Percentiles rank a stretch among this genome's conserved stretches.
These are phyloP conservation scores for Diaporthe longicolla DNA, from an alignment of 2,329 filamentous ascomycete species.

Conservation along the genomic window DNA sequence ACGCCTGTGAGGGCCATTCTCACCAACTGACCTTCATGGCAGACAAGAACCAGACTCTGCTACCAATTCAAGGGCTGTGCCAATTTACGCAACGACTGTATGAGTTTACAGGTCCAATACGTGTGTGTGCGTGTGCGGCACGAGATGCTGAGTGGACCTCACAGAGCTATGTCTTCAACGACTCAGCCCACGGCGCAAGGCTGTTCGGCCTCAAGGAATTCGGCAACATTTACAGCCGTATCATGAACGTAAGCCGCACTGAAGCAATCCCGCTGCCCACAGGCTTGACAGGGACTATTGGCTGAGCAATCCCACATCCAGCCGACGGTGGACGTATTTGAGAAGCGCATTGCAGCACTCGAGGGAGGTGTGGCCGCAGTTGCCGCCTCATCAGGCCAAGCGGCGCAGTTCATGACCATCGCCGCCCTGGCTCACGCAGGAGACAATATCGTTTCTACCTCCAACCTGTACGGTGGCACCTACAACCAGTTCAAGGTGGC, in stretches of 20 bases:
- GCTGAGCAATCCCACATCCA: conserved; percentile 51
- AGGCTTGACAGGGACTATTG: neutral
- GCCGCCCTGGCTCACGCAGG: conserved; percentile 86
- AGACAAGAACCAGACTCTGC: conserved; percentile 85
- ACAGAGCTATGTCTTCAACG: conserved; percentile 92
- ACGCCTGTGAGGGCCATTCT: neutral
- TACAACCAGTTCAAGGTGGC: conserved; percentile 98
- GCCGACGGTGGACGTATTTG: conserved; percentile 95
- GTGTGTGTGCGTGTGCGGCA: neutral
- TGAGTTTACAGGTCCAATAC: conserved; percentile 46
- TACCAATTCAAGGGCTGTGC: conserved; percentile 91
- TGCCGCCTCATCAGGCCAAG: conserved; percentile 87
- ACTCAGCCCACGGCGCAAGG: conserved; percentile 93
- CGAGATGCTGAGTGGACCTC: conserved; percentile 40
- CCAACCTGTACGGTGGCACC: conserved; percentile 93
- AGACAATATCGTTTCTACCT: conserved; percentile 93
- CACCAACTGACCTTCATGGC: conserved; percentile 37
- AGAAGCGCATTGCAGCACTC: conserved; percentile 95
- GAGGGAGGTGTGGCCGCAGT: conserved; percentile 92
- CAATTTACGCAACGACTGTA: conserved; percentile 93
- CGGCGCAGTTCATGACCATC: conserved; percentile 93
- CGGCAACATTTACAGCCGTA: conserved; percentile 97
- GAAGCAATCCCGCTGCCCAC: neutral
- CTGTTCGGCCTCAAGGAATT: conserved; percentile 97
- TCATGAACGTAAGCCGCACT: conserved; percentile 81